Percentiles rank a stretch among this genome's conserved stretches.
These are phyloP conservation scores for Trametes versicolor DNA, from an alignment of 1,284 basidiomycete genomes.

Conservation along the genomic window DNA sequence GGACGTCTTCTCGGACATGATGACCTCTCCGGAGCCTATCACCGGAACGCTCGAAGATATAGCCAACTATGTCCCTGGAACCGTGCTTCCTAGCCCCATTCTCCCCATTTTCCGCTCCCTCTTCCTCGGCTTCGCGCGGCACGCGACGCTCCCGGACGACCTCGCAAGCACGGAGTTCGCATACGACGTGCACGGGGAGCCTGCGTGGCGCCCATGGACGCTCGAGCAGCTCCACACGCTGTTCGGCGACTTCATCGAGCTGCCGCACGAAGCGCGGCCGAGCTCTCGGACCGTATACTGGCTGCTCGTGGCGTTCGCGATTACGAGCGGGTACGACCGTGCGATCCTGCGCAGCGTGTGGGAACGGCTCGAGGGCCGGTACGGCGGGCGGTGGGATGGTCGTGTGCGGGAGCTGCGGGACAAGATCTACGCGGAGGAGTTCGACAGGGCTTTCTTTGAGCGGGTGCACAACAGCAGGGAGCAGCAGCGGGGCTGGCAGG, in stretches of 20 bases:
- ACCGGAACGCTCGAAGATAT: slow-evolving; percentile 19
- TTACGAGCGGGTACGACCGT: slow-evolving; percentile 60
- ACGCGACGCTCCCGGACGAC: slow-evolving; percentile 45
- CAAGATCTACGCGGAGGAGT: slow-evolving; percentile 37
- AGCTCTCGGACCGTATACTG: slow-evolving; percentile 64
- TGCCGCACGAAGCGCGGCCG: slow-evolving; percentile 54
- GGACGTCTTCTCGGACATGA: slow-evolving; percentile 75
- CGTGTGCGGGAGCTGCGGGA: slow-evolving; percentile 52
- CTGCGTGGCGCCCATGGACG: slow-evolving; percentile 54
- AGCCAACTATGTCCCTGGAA: slow-evolving; percentile 7
- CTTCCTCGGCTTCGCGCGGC: slow-evolving; percentile 80
- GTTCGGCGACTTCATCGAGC: slow-evolving; percentile 65
- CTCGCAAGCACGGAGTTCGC: neutral
- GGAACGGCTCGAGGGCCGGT: slow-evolving; percentile 61
- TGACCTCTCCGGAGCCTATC: slow-evolving; percentile 55
- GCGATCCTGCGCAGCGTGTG: slow-evolving; percentile 62
- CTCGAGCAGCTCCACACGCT: slow-evolving; percentile 60
- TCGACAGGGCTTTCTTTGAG: slow-evolving; percentile 29
- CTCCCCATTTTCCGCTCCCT: slow-evolving; percentile 70
- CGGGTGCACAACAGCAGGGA: slow-evolving; percentile 19
- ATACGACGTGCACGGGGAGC: neutral
- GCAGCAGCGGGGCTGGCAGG: neutral
- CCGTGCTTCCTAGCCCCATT: slow-evolving; percentile 29
- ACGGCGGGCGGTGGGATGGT: slow-evolving; percentile 56
- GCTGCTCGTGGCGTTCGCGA: slow-evolving; percentile 70